Evolutionary conservation across 768 basidiomycete genomes (phyloP), one percentile per base, ranked within the genome.

Genomic region (Trametes villosa): DNA sequence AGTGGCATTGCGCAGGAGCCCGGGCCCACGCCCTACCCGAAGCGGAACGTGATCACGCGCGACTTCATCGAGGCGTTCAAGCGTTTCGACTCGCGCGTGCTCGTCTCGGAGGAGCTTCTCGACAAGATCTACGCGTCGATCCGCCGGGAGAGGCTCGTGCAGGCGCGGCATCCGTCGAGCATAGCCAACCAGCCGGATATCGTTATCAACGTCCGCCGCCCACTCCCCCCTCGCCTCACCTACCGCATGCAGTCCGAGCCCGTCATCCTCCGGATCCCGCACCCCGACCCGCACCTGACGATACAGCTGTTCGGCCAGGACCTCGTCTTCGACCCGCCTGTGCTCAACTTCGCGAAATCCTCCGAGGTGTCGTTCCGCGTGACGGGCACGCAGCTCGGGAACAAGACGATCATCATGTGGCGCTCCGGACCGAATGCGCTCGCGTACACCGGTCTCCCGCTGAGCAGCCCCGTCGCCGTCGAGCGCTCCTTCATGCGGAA

Each of bases 401-500:
- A 83, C 30, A 94, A 92, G 71, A 86, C 86, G 24, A 84, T 98
- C 70, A 81, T 94, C 46, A 88, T 98, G 81, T 81, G 88, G 71
- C 86, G 94, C 47, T 83, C 87, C 45, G 95, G 97, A 1, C 79
- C 85, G 22, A 94, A 94, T 72, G 93, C 96, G 2, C 80, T 89
- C 45, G 80, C 85, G 56, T 98, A 98, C 72, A 77, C 86, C 1
- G 90, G 91, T 29, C 78, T 98, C 31, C 91, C 94, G 17, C 78
- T 90, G 55, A 93, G 88, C 71, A 88, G 84, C 66, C 79, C 86
- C 6, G 79, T 98, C 67, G 79, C 83, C 22, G 87, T 96, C 60
- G 94, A 96, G 70, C 88, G 94, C 20, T 88, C 93, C 0, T 98
- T 98, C 77, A 98, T 98, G 96, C 86, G 88, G 59, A 91, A 98